Evolutionary conservation across 2,329 filamentous ascomycete species (phyloP).

Genomic region (Cryoendolithus antarcticus): DNA sequence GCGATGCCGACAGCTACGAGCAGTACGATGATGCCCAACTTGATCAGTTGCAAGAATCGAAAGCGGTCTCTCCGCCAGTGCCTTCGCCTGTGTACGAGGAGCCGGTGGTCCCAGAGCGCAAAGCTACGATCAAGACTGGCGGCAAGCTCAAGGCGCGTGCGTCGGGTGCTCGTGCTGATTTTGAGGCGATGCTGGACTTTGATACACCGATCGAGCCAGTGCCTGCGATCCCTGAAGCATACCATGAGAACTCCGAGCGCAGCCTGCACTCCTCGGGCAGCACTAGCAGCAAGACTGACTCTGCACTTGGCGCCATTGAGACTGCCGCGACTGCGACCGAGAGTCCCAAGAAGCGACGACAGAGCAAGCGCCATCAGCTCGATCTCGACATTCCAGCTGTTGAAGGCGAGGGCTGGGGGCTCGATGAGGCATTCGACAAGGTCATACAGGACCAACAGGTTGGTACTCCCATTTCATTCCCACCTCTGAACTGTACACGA

Average conservation of each 20-base stretch:
- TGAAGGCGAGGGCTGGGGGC: conserved; percentile 50
- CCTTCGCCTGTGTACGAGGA: conserved; percentile 1
- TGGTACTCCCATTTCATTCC: conserved; percentile 25
- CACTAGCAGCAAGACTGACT: conserved; percentile 18
- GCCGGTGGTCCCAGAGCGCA: conserved; percentile 55
- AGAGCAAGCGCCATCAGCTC: conserved; percentile 13
- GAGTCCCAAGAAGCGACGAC: conserved; percentile 7
- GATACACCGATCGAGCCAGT: conserved; percentile 61
- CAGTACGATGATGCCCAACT: conserved; percentile 3
- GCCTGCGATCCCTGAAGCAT: conserved; percentile 20
- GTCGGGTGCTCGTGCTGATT: conserved; percentile 75
- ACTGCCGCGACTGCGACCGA: conserved; percentile 6
- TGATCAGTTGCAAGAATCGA: conserved; percentile 4
- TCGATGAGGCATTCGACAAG: conserved; percentile 86
- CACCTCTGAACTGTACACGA: neutral
- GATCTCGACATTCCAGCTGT: conserved; percentile 65
- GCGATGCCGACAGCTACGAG: conserved; percentile 2
- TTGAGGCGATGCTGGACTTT: conserved; percentile 66
- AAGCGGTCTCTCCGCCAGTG: neutral
- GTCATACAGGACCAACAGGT: conserved; percentile 98
- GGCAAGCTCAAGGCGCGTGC: conserved; percentile 80
- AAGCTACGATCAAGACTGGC: conserved; percentile 78
- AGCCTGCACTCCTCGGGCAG: conserved; percentile 14
- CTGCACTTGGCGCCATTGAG: conserved; percentile 7
- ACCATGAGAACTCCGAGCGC: conserved; percentile 12